Conservation (phyloP, 371 early-diverging fungal genomes). For the Mucor irregularis region DNA sequence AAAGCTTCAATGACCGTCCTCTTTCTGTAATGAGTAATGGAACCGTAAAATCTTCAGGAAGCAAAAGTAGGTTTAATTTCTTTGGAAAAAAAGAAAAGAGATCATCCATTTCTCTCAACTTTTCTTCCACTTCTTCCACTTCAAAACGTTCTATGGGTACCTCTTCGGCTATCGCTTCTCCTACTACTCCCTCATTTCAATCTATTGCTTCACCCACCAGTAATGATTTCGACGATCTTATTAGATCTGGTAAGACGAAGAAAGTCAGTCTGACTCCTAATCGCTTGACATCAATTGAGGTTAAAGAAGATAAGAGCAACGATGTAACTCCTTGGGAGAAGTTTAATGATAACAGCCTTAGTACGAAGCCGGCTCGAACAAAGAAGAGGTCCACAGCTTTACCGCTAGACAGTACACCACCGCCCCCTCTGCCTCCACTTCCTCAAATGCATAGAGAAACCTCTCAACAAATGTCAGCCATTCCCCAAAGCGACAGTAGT, state of each 20-base stretch:
- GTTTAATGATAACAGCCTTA: conserved; percentile 1
- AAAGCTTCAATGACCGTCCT: conserved; percentile 17
- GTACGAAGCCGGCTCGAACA: neutral
- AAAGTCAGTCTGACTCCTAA: conserved; percentile 63
- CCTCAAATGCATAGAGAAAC: conserved; percentile 4
- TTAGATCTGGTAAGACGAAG: conserved; percentile 59
- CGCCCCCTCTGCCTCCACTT: conserved; percentile 17
- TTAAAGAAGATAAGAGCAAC: conserved; percentile 22
- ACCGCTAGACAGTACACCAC: conserved; percentile 5
- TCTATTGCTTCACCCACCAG: too few relatives aligned
- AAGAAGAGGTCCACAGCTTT: conserved; percentile 3
- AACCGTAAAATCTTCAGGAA: conserved; percentile 15
- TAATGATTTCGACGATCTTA: conserved; percentile 58
- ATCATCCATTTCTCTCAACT: conserved; percentile 6
- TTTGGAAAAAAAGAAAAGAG: conserved; percentile 17
- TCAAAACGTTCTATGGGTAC: neutral
- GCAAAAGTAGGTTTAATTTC: conserved; percentile 21
- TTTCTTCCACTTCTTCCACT: neutral
- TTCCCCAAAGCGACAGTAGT: conserved; percentile 4
- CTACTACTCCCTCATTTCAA: conserved; percentile 14
- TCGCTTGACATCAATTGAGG: conserved; percentile 60
- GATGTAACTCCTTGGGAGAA: conserved; percentile 16
- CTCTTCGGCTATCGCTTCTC: conserved; percentile 8
- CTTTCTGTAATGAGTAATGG: conserved; percentile 18
- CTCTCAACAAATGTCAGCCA: too few relatives aligned